Conservation (phyloP, 225 moss, liverwort and hornwort species). For the Asterella californica region DNA sequence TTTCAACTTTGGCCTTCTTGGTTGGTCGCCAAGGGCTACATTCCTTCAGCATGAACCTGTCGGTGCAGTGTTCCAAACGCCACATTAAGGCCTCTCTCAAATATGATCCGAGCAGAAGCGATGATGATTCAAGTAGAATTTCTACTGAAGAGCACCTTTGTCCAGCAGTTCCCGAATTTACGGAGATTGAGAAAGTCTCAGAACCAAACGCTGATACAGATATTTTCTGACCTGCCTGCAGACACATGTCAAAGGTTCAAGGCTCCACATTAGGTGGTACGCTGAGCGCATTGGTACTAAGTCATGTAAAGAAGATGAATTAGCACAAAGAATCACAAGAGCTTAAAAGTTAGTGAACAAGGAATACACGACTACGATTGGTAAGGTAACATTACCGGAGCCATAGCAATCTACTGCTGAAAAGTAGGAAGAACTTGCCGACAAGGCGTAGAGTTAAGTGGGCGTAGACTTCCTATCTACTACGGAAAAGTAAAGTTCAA, state of each 20-base stretch:
- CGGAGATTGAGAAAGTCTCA: constrained; percentile 36
- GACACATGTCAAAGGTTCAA: neutral
- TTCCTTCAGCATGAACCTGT: constrained; percentile 5
- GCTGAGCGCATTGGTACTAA: too few relatives aligned
- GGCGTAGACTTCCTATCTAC: too few relatives aligned
- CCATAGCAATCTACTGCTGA: too few relatives aligned
- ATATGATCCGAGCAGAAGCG: constrained; percentile 17
- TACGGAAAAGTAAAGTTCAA: neutral
- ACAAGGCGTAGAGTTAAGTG: too few relatives aligned
- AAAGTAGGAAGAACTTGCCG: too few relatives aligned
- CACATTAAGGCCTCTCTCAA: constrained; percentile 17
- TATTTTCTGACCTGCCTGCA: constrained; percentile 50
- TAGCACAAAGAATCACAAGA: neutral
- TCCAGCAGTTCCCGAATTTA: neutral
- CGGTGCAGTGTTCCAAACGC: constrained; percentile 7
- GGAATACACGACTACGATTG: too few relatives aligned
- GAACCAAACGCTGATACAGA: constrained; percentile 44
- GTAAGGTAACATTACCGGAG: too few relatives aligned
- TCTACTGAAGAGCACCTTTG: neutral
- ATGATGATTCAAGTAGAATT: constrained; percentile 13
- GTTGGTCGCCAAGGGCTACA: constrained; percentile 6
- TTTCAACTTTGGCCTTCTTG: neutral
- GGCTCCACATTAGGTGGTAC: neutral
- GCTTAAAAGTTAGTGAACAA: too few relatives aligned
- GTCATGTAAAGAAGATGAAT: neutral